phyloP scores from a whole-genome alignment of 352 stramenopile genomes.

The Phytophthora rubi region DNA sequence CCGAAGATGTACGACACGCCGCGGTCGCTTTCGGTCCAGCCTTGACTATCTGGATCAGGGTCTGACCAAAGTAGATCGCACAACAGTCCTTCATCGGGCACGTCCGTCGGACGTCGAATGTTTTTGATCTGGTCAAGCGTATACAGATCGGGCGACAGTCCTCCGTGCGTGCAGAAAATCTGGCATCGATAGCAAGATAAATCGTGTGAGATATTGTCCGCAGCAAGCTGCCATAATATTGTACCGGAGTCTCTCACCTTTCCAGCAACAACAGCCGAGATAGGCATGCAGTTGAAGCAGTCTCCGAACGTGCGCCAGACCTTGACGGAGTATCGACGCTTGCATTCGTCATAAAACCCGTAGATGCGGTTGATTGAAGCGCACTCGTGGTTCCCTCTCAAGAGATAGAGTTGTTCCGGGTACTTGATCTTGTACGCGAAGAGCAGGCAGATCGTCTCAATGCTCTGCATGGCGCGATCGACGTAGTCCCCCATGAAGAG shows the following conservation, averaged over 20 bases:
- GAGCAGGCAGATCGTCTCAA: slow-evolving; percentile 98
- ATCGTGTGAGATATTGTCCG: not conserved
- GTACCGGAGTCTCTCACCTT: slow-evolving; percentile 60
- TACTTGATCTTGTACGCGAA: slow-evolving; percentile 99
- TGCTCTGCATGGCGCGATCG: slow-evolving; percentile 94
- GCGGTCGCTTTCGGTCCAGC: slow-evolving; percentile 97
- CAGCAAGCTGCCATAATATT: not conserved
- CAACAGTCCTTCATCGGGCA: slow-evolving; percentile 85
- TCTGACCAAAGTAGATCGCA: slow-evolving; percentile 91
- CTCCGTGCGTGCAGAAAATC: slow-evolving; percentile 99
- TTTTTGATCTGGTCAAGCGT: slow-evolving; percentile 97
- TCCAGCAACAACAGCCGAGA: slow-evolving; percentile 95
- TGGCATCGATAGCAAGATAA: slow-evolving; percentile 7
- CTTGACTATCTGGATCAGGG: slow-evolving; percentile 85
- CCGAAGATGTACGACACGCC: slow-evolving; percentile 99
- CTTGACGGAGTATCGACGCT: slow-evolving; percentile 92
- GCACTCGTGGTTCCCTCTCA: slow-evolving; percentile 99
- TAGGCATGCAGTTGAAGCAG: slow-evolving; percentile 99
- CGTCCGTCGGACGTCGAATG: slow-evolving; percentile 82
- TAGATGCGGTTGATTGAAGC: slow-evolving; percentile 99
- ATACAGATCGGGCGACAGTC: slow-evolving; percentile 94
- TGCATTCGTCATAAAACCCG: slow-evolving; percentile 99
- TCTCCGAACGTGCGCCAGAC: slow-evolving; percentile 97
- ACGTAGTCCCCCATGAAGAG: slow-evolving; percentile 92
- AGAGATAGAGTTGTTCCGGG: slow-evolving; percentile 97